phyloP scores from a whole-genome alignment of 441 rosid genomes.

The Geranium incanum region DNA sequence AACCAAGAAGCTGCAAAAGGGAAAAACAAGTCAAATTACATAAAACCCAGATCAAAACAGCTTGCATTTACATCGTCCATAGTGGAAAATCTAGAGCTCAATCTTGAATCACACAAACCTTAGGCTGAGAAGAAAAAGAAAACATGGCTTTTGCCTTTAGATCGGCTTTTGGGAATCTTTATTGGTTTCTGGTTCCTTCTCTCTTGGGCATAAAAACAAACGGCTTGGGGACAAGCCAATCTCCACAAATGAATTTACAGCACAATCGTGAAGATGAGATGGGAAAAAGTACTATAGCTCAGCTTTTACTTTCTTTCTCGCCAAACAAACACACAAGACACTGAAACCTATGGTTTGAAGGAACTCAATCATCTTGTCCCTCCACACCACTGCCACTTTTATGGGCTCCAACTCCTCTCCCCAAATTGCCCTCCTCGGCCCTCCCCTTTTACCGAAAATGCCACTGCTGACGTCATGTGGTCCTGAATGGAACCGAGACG shows the following conservation, averaged over 20 bases:
- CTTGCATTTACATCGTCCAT: constrained; percentile 8
- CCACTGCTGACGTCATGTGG: constrained; percentile 14
- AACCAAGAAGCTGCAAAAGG: constrained; percentile 19
- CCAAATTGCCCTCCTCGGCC: neutral
- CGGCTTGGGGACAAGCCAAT: constrained; percentile 15
- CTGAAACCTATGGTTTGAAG: constrained; percentile 3
- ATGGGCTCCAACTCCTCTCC: neutral
- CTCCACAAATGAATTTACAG: neutral
- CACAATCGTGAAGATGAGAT: neutral
- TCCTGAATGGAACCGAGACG: neutral
- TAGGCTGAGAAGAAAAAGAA: neutral
- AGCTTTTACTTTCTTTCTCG: neutral
- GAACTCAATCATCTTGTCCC: constrained; percentile 1
- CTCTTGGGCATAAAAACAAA: constrained; percentile 6
- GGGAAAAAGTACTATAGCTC: neutral
- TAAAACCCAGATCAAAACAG: constrained; percentile 13
- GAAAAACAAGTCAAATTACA: neutral
- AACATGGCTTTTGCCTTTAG: constrained; percentile 13
- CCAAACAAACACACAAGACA: constrained; percentile 16
- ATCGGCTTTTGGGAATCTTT: constrained; percentile 8
- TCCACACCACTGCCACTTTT: neutral
- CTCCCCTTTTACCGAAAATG: too few relatives aligned
- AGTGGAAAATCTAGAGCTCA: constrained; percentile 7
- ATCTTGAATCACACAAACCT: neutral
- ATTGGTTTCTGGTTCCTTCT: constrained; percentile 12